Conservation (phyloP, 108 stramenopile species). For the Cyclotella baltica region DNA sequence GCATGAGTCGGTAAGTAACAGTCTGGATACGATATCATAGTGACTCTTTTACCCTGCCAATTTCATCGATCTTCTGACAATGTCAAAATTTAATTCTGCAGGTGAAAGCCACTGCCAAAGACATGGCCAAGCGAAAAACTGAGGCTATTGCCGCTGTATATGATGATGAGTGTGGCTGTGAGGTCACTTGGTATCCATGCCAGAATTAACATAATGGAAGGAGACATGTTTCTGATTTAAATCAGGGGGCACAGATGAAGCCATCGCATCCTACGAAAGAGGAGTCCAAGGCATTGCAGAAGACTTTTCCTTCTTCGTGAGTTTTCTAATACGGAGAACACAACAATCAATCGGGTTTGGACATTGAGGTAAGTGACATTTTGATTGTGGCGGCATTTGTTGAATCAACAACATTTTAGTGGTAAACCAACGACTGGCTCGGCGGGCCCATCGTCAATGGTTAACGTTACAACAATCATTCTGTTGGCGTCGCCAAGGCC, state of each 20-base stretch:
- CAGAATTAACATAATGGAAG: conserved; percentile 42
- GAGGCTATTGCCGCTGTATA: conserved; percentile 68
- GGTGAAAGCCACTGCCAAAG: conserved; percentile 83
- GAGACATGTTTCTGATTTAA: conserved; percentile 81
- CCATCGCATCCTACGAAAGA: conserved; percentile 77
- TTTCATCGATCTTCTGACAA: not conserved
- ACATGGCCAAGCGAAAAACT: conserved; percentile 78
- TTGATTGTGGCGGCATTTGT: too few species aligned
- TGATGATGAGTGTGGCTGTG: conserved; percentile 56
- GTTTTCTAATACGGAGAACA: too few species aligned
- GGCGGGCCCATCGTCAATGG: too few species aligned
- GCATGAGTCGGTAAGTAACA: conserved; percentile 72
- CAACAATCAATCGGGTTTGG: too few species aligned
- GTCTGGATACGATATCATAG: too few species aligned
- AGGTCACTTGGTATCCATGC: conserved; percentile 35
- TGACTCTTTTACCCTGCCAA: not conserved
- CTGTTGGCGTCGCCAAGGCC: too few species aligned
- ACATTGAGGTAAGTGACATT: too few species aligned
- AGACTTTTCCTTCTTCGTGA: too few species aligned
- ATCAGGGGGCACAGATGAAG: conserved; percentile 75
- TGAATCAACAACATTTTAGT: too few species aligned
- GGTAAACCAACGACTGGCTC: too few species aligned
- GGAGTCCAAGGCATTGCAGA: conserved; percentile 86
- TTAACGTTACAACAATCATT: too few species aligned
- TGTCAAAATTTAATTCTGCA: conserved; percentile 1